phyloP scores from a whole-genome alignment of 129 eudicot genomes.

The Helianthus annuus region HanXRQr2.0-SUNRISE NC_035447.2:86119665-86120164 shows the following conservation, averaged over 20 bases:
- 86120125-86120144: constrained; percentile 1
- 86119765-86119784: constrained; percentile 10
- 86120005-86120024: constrained; percentile 88
- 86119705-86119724: too few species aligned
- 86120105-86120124: neutral
- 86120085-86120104: neutral
- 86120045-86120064: constrained; percentile 99
- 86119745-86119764: neutral
- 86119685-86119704: too few species aligned
- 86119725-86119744: neutral
- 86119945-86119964: neutral
- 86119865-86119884: constrained; percentile 88
- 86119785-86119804: neutral
- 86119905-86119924: constrained; percentile 44
- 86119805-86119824: neutral
- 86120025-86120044: constrained; percentile 63
- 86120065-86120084: constrained; percentile 83
- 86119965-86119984: constrained; percentile 20
- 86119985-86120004: constrained; percentile 53
- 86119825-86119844: constrained; percentile 49
- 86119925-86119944: neutral
- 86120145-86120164: constrained; percentile 39
- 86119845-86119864: constrained; percentile 95
- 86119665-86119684: too few species aligned
- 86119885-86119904: constrained; percentile 91